Evolutionary conservation across 2,329 filamentous ascomycete species (phyloP), one percentile per base, ranked within the genome.

Genomic region (Parastagonospora nodorum): DNA sequence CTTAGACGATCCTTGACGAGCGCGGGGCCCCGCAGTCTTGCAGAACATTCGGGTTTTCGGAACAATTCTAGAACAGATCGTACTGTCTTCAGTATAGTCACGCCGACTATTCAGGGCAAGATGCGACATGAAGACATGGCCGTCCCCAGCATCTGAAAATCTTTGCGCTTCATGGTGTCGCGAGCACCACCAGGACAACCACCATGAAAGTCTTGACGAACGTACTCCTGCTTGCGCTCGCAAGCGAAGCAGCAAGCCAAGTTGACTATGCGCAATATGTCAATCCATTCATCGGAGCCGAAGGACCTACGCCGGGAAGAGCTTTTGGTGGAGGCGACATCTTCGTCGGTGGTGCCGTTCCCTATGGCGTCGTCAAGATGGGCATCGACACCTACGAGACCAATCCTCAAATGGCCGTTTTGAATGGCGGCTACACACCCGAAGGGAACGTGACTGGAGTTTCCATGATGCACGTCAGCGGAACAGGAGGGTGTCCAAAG

Each of bases 401-500:
- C 14, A 63, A 63, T 27, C 43, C 55, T 24, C 54, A 53, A 8
- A 55, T 66, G 33, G 57, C 62, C 5, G 63, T 58, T 2, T 50
- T 62, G 9, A 71, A 75, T 55, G 73, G 67, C 16, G 73, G 72
- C 33, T 75, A 71, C 48, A 73, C 72, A 12, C 71, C 69, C 6
- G 54, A 70, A n/a, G 69, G 69, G 2, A 61, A 67, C n/a, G 63
- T 74, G 9, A 74, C 69, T 11, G 71, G 57, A 4, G 60, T 73
- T 12, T 65, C 63, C 2, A 70, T 74, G 66, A 64, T 72, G 52
- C 71, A 74, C 46, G 71, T 68, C 27, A 66, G 62, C 30, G 71
- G 71, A 2, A 89, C 86, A 0, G 87, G 87, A 7, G 87, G 87
- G 1, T 84, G 84, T 1, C 85, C 87, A 1, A 89, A 88, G 67